These are phyloP conservation scores for Phytophthora pistaciae DNA, from an alignment of 352 stramenopile species.

Conservation along the genomic window DNA sequence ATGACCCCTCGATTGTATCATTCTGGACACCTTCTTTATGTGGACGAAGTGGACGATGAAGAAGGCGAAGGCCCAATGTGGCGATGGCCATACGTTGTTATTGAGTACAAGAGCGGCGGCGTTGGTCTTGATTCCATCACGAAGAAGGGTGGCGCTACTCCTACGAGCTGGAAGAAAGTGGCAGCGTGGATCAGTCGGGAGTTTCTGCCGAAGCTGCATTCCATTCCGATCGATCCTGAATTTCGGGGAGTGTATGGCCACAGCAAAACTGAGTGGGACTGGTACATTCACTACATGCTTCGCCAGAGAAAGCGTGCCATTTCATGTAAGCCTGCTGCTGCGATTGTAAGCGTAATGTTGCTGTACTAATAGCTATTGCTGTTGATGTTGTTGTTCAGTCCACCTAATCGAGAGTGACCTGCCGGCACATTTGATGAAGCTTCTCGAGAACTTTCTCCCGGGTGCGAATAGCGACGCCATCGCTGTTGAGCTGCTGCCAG, in stretches of 20 bases:
- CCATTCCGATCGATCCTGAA: constrained; percentile 52
- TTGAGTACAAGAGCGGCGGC: constrained; percentile 67
- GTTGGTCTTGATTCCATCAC: constrained; percentile 65
- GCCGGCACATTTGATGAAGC: constrained; percentile 64
- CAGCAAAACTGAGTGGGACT: constrained; percentile 74
- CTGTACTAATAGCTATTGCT: constrained; percentile 6
- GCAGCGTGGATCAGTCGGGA: constrained; percentile 69
- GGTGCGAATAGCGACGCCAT: constrained; percentile 36
- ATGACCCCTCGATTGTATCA: constrained; percentile 65
- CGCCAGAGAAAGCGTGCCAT: constrained; percentile 68
- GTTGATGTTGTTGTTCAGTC: constrained; percentile 45
- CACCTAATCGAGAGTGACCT: constrained; percentile 66
- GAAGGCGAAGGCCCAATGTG: constrained; percentile 75
- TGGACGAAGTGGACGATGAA: constrained; percentile 73
- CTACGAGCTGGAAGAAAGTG: constrained; percentile 54
- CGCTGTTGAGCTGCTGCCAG: constrained; percentile 50
- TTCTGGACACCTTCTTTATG: constrained; percentile 60
- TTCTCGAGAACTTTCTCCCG: constrained; percentile 72
- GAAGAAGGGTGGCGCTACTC: constrained; percentile 59
- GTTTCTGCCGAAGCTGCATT: constrained; percentile 73
- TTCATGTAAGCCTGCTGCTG: constrained; percentile 61
- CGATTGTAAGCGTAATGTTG: constrained; percentile 3
- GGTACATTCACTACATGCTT: constrained; percentile 86
- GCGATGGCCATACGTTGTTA: constrained; percentile 88
- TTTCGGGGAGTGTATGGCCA: constrained; percentile 70